phyloP scores from a whole-genome alignment of 768 basidiomycete species.

The Floccularia luteovirens region DNA sequence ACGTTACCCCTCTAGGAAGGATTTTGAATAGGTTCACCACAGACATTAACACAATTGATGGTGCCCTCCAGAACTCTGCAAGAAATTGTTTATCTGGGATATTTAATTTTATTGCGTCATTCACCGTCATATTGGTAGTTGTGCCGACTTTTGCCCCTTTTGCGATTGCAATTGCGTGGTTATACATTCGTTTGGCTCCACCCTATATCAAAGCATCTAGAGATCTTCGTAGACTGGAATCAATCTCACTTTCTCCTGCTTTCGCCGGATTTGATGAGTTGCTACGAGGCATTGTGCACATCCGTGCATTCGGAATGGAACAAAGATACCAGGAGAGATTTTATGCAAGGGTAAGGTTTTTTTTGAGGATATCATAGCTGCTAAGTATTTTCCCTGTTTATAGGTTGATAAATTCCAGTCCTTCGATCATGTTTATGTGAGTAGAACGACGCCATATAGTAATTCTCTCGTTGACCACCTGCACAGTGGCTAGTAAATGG shows the following conservation, averaged over 20 bases:
- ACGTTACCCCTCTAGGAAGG: slow-evolving; percentile 66
- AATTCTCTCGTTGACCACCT: slow-evolving; percentile 11
- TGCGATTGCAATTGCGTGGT: slow-evolving; percentile 59
- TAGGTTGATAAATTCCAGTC: slow-evolving; percentile 62
- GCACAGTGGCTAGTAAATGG: slow-evolving; percentile 57
- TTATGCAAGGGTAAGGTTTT: slow-evolving; percentile 37
- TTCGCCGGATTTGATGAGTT: slow-evolving; percentile 73
- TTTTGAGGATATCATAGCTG: background rate
- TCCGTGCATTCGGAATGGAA: slow-evolving; percentile 70
- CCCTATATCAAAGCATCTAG: slow-evolving; percentile 54
- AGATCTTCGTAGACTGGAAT: slow-evolving; percentile 62
- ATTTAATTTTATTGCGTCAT: slow-evolving; percentile 56
- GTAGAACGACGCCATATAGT: slow-evolving; percentile 12
- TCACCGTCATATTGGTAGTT: slow-evolving; percentile 53
- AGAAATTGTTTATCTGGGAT: slow-evolving; percentile 47
- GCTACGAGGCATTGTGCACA: slow-evolving; percentile 55
- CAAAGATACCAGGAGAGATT: slow-evolving; percentile 56
- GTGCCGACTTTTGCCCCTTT: slow-evolving; percentile 61
- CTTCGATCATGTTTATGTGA: slow-evolving; percentile 63
- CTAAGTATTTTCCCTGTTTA: background rate
- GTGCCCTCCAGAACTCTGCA: slow-evolving; percentile 48
- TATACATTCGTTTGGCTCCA: slow-evolving; percentile 59
- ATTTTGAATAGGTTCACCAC: slow-evolving; percentile 77
- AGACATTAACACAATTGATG: slow-evolving; percentile 72
- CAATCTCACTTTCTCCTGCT: slow-evolving; percentile 59